Percentiles rank a stretch among this genome's conserved stretches.
phyloP scores from a whole-genome alignment of 352 stramenopile genomes.

The Globisporangium cystogenes region DNA sequence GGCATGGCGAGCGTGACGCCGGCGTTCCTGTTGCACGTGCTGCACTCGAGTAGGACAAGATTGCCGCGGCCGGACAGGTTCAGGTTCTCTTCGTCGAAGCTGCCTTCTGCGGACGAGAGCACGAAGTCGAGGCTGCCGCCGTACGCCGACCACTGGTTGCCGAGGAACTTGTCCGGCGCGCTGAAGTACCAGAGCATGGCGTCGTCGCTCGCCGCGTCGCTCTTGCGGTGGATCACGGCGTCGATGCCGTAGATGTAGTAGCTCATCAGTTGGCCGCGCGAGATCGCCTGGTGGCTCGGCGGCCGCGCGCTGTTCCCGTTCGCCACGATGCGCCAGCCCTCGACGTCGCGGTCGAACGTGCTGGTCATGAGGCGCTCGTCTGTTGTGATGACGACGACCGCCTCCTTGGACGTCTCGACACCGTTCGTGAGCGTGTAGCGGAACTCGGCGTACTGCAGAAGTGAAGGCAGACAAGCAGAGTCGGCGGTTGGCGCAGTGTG shows the following conservation, averaged over 20 bases:
- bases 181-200: slow-evolving; percentile 85
- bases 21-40: slow-evolving; percentile 70
- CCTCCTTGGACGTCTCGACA: slow-evolving; percentile 49
- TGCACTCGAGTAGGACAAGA: slow-evolving; percentile 85
- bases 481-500: no score
- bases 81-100: slow-evolving; percentile 75
- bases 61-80: slow-evolving; percentile 58
- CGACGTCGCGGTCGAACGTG: slow-evolving; percentile 70
- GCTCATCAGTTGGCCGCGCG: slow-evolving; percentile 66
- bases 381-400: slow-evolving; percentile 75
- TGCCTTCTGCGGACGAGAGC: slow-evolving; percentile 86
- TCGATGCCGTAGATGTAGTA: slow-evolving; percentile 88
- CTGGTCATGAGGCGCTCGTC: slow-evolving; percentile 70
- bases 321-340: slow-evolving; percentile 74
- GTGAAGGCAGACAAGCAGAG: not conserved
- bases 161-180: slow-evolving; percentile 78
- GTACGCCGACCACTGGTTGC: slow-evolving; percentile 87
- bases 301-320: slow-evolving; percentile 38
- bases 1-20: slow-evolving; percentile 86
- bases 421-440: slow-evolving; percentile 82
- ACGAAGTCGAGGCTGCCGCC: slow-evolving; percentile 88
- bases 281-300: slow-evolving; percentile 53
- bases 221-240: slow-evolving; percentile 51
- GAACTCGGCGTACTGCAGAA: slow-evolving; percentile 76
- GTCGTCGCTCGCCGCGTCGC: slow-evolving; percentile 61